Evolutionary conservation across 2,329 filamentous ascomycete species (phyloP), one percentile per base, ranked within the genome.

Genomic region (Pseudogymnoascus sp.): DNA sequence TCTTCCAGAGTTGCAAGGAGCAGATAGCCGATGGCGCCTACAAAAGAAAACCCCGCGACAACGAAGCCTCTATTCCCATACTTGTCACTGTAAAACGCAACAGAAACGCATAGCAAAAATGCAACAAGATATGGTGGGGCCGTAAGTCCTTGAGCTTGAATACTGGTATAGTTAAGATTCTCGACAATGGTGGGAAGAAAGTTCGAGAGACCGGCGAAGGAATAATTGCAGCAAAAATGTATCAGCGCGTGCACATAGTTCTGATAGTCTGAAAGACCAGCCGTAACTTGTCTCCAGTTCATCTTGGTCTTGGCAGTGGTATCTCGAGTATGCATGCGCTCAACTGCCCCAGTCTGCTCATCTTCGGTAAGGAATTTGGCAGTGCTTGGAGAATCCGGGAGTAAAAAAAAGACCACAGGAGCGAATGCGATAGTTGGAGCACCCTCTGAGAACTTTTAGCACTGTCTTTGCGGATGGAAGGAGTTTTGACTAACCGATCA

Each of bases 121-220:
- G 75, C 71, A 3, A 64, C 66, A 38, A 77, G 71, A 62, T 77
- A 78, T 2, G 74, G 71, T 0, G 75, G 75, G 0, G 76, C 76
- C 0, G 74, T 70, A 0, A 78, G 66, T 0, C 76, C 76, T 61
- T 78, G 75, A 0, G 75, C 74, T 25, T 74, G 67, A 60, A 77
- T 63, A 2, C 68, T 68, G 0, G 69, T 72, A 60, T 74, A 76
- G 3, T 75, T 75, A 71, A 77, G 73, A 22, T 72, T 70, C 25
- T 70, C 34, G 8, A 77, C 65, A 47, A 77, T 76, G 5, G 74
- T 76, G 0, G 75, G 75, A 1, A 77, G 68, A 54, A 75, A 77
- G 18, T 74, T 74, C 2, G 75, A 73, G 3, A 77, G 66, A 1
- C 69, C 71, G 0, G 74, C 73, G 60, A 76, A 77, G 16, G 71